Conservation (phyloP, 108 stramenopile genomes). For the Nitzschia sp. region DNA sequence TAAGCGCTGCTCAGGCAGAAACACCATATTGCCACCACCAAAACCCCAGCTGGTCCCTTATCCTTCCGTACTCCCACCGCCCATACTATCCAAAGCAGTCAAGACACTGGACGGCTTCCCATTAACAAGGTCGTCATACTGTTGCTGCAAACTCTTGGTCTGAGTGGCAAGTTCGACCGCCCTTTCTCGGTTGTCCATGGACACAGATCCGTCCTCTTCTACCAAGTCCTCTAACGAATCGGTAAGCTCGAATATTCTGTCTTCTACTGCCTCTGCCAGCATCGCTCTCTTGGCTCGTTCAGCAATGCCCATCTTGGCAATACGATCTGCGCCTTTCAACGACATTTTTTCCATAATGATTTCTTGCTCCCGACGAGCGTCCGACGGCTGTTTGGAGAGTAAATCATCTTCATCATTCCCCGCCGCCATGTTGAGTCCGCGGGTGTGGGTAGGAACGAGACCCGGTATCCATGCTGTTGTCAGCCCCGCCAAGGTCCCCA, state of each 20-base stretch:
- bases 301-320: conserved; percentile 21
- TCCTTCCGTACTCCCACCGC: no score
- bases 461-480: no score
- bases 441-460: no score
- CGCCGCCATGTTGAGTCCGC: background rate
- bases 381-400: background rate
- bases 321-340: conserved; percentile 5
- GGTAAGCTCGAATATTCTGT: conserved; percentile 48
- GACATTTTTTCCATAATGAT: conserved; percentile 6
- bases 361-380: conserved; percentile 3
- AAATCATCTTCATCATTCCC: background rate
- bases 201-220: conserved; percentile 9
- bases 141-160: conserved; percentile 45
- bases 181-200: conserved; percentile 19
- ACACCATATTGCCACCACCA: no score
- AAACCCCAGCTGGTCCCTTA: no score
- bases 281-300: conserved; percentile 57
- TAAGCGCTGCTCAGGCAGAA: no score
- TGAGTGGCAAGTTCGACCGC: conserved; percentile 46
- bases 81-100: conserved; percentile 13
- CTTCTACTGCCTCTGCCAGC: conserved; percentile 59
- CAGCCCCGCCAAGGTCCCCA: no score
- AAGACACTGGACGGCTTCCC: conserved; percentile 41
- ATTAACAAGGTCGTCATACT: conserved; percentile 56
- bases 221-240: conserved; percentile 38